Evolutionary conservation across 495 filamentous ascomycete genomes (phyloP).

Genomic region (Daldinia decipiens): DNA sequence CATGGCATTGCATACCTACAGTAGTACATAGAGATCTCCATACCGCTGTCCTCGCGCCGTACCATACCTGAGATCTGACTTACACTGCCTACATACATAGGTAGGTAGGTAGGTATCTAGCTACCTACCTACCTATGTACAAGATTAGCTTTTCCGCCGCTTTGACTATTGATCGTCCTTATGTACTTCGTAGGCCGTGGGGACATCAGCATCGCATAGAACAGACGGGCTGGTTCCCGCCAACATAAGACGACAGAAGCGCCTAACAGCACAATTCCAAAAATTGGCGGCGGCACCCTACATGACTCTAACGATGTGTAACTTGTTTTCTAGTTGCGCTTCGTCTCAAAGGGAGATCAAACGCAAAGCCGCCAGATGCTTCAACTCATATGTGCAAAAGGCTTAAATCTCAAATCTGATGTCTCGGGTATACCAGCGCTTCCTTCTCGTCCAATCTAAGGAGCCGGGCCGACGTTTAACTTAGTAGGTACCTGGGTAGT

Average conservation of each 20-base stretch:
- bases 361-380: background rate
- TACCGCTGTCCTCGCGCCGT: slow-evolving; percentile 20
- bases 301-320: slow-evolving; percentile 34
- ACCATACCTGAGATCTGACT: slow-evolving; percentile 22
- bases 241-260: slow-evolving; percentile 13
- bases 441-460: slow-evolving; percentile 5
- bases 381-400: background rate
- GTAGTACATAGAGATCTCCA: slow-evolving; percentile 2
- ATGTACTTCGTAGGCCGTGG: slow-evolving; percentile 1
- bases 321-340: slow-evolving; percentile 19
- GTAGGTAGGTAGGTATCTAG: background rate
- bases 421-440: slow-evolving; percentile 23
- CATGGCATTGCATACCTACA: background rate
- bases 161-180: background rate
- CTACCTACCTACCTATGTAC: too few species aligned
- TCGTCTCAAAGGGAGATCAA: background rate
- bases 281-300: slow-evolving; percentile 28
- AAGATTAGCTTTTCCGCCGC: slow-evolving; percentile 12
- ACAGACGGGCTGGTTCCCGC: background rate
- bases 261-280: slow-evolving; percentile 19
- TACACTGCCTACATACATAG: background rate
- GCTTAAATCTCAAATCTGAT: slow-evolving; percentile 8
- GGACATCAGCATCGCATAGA: background rate
- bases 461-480: slow-evolving; percentile 20
- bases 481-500: background rate